phyloP scores from a whole-genome alignment of 345 rosid species.

The Euphorbia tirucalli region DNA sequence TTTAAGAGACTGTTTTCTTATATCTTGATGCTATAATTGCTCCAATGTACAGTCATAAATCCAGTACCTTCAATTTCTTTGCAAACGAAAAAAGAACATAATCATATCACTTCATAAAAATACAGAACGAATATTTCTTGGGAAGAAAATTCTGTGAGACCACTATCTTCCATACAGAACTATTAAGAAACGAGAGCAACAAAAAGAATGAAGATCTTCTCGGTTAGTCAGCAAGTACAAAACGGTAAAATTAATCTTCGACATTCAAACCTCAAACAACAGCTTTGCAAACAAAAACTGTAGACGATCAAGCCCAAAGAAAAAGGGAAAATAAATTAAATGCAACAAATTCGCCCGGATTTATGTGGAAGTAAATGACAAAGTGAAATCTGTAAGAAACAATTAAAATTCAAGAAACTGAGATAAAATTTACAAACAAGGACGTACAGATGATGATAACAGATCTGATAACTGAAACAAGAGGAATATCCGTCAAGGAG shows the following conservation, averaged over 20 bases:
- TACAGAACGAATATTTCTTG: not conserved
- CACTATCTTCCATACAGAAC: not conserved
- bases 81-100: not conserved
- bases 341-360: not conserved
- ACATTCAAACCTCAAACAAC: not conserved
- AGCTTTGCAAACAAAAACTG: not conserved
- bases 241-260: not conserved
- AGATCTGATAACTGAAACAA: conserved; percentile 84
- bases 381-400: not conserved
- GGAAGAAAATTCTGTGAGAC: not conserved
- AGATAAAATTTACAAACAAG: not conserved
- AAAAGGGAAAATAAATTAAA: not conserved
- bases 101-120: not conserved
- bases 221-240: not conserved
- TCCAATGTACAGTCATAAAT: not conserved
- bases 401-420: not conserved
- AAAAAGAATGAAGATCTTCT: not conserved
- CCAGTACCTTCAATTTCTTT: not conserved
- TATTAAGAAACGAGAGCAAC: not conserved
- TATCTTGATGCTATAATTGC: not conserved
- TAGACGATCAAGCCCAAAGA: not conserved
- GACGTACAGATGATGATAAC: conserved; percentile 63
- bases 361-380: not conserved
- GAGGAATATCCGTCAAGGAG: conserved; percentile 78
- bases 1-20: not conserved